Base-by-base conservation (phyloP, 352 stramenopile genomes). In the Phytopythium cucurbitacearum region DNA sequence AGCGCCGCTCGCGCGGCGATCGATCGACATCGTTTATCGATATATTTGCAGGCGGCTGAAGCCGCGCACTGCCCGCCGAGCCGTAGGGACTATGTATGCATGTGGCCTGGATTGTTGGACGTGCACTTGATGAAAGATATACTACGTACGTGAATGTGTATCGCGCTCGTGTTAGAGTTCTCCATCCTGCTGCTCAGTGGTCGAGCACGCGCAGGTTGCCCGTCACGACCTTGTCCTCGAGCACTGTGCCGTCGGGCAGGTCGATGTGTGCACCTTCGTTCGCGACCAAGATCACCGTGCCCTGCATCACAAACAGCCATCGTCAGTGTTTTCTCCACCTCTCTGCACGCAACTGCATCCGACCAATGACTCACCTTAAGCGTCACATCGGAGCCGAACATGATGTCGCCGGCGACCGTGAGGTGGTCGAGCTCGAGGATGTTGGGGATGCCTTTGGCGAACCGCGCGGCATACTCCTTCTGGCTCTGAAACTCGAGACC, bases 141-240 rank as follows among this genome's bases (percentile, higher is more conserved):
- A 53, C 36, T 51, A 60, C 56, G 57, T 64, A 59, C 62, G 71
- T 62, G 51, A 56, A 69, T 59, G 59, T 42, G 45, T 57, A 32
- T 5, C 3, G 2, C 6, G 12, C n/a, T 21, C 33, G 28, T 21
- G 7, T 15, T 48, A 12, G n/a, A 35, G 3, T 9, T 37, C 59
- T 61, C 39, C 38, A 34, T 13, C 21, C 28, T 50, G 11, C 44
- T 57, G 39, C 41, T 84, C 76, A 97, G 69, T 97, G 89, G 66
- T 98, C 92, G 38, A 98, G 74, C 52, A 98, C 97, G 37, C 89
- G 77, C 43, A 98, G 59, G 60, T 97, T 97, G 35, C 92, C 92
- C 1, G 92, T 98, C 53, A 98, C 90, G 40, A 98, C 92, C 70
- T 97, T 97, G 66, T 98, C 90, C 75, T 96, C 80, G 41, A 98